phyloP scores from a whole-genome alignment of 148 eudicot species.

The Amaranthus palmeri region DNA sequence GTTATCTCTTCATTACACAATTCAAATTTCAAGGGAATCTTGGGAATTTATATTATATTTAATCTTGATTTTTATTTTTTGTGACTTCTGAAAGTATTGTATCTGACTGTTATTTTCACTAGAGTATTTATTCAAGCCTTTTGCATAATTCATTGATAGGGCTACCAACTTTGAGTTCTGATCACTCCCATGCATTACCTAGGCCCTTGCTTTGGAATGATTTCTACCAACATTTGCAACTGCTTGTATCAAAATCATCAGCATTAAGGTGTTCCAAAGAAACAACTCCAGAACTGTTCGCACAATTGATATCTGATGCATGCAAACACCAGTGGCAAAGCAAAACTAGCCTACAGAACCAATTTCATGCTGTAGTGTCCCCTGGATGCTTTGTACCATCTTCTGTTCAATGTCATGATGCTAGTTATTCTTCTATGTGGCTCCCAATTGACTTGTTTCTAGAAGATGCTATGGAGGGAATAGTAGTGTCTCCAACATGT shows the following conservation, averaged over 20 bases:
- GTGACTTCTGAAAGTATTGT: too few species aligned
- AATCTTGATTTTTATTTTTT: too few species aligned
- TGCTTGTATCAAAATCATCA: constrained; percentile 62
- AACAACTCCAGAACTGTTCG: constrained; percentile 56
- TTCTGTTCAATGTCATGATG: constrained; percentile 52
- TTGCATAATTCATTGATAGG: not conserved
- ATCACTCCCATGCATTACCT: constrained; percentile 15
- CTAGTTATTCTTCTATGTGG: constrained; percentile 70
- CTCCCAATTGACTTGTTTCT: constrained; percentile 82
- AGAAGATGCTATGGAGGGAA: constrained; percentile 91
- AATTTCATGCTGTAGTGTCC: constrained; percentile 69
- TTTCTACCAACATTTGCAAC: constrained; percentile 50
- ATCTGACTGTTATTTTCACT: too few species aligned
- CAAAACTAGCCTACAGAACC: constrained; percentile 55
- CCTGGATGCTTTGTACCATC: constrained; percentile 65
- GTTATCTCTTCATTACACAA: too few species aligned
- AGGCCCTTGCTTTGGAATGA: constrained; percentile 70
- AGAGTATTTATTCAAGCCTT: too few species aligned
- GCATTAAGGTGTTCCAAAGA: constrained; percentile 66
- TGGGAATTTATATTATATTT: too few species aligned
- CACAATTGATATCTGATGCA: constrained; percentile 55
- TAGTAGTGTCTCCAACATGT: constrained; percentile 58
- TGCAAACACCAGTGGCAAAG: constrained; percentile 43
- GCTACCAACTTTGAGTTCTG: not conserved
- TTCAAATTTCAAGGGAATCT: too few species aligned